Percentiles rank a stretch among this genome's conserved stretches.
Conservation (phyloP, 176 grass and related monocot species). For the Cenchrus purpureus region DNA sequence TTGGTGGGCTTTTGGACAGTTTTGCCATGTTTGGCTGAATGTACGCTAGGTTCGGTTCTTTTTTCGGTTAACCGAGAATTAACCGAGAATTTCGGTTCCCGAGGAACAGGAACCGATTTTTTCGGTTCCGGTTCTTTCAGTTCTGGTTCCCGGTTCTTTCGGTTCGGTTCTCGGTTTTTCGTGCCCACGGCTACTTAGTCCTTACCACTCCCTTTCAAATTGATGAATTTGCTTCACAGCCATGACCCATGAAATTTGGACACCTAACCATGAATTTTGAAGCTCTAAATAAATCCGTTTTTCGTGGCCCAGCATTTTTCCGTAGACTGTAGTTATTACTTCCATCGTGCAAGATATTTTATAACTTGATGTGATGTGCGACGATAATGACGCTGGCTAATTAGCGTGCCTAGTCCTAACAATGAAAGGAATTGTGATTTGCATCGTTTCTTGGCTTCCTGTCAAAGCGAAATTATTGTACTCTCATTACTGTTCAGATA, state of each 20-base stretch:
- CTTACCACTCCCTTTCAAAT: not conserved
- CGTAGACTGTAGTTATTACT: not conserved
- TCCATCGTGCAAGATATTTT: not conserved
- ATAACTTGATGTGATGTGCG: not conserved
- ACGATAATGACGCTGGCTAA: not conserved
- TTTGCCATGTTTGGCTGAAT: too few relatives aligned
- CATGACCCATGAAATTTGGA: not conserved
- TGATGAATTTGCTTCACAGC: not conserved
- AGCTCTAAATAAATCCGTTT: not conserved
- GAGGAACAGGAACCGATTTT: too few relatives aligned
- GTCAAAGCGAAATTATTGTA: constrained; percentile 19
- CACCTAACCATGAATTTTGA: not conserved
- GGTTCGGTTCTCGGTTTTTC: too few relatives aligned
- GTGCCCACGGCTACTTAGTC: too few relatives aligned
- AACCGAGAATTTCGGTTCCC: too few relatives aligned
- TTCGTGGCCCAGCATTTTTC: not conserved
- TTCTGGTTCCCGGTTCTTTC: too few relatives aligned
- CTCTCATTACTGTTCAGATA: not conserved
- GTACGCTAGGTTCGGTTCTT: too few relatives aligned
- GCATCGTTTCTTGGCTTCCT: constrained; percentile 8
- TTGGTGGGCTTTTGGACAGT: too few relatives aligned
- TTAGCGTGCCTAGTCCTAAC: not conserved
- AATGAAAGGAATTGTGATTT: not conserved
- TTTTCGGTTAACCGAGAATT: too few relatives aligned
- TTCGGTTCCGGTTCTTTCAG: too few relatives aligned